phyloP scores from a whole-genome alignment of 495 filamentous ascomycete genomes.

The Chaetomium cochliodes region DNA sequence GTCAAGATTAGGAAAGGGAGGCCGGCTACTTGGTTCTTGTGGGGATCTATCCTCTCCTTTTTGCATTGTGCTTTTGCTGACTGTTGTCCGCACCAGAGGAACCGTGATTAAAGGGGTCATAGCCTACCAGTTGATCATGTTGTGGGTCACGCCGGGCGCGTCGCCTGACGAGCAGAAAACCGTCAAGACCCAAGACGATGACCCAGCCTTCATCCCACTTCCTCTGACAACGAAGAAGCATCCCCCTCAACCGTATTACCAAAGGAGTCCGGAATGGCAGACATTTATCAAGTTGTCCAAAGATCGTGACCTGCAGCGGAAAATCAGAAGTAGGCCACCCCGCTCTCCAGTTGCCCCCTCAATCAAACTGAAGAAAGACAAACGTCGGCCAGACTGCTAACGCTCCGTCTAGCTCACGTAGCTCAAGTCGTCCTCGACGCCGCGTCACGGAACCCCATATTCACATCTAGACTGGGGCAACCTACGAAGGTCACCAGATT shows the following conservation, averaged over 20 bases:
- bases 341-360: not conserved
- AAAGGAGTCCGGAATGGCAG: conserved; percentile 69
- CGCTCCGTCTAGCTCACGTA: conserved; percentile 28
- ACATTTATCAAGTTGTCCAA: conserved; percentile 59
- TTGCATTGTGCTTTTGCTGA: not conserved
- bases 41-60: not conserved
- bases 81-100: not conserved
- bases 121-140: conserved; percentile 34
- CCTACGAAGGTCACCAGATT: conserved; percentile 27
- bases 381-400: conserved; percentile 17
- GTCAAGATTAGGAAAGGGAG: conserved; percentile 36
- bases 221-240: conserved; percentile 48
- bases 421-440: conserved; percentile 29
- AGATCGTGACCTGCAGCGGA: conserved; percentile 47
- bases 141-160: not conserved
- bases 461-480: conserved; percentile 26
- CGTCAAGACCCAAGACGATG: conserved; percentile 28
- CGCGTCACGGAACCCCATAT: conserved; percentile 10
- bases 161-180: conserved; percentile 14
- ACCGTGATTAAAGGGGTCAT: conserved; percentile 22
- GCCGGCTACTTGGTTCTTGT: conserved; percentile 2
- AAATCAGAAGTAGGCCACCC: conserved; percentile 50
- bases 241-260: conserved; percentile 50
- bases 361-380: no score
- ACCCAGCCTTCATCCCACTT: conserved; percentile 61